These are phyloP conservation scores for Beauveria australis DNA, from an alignment of 2,329 filamentous ascomycete species.

Conservation along the genomic window DNA sequence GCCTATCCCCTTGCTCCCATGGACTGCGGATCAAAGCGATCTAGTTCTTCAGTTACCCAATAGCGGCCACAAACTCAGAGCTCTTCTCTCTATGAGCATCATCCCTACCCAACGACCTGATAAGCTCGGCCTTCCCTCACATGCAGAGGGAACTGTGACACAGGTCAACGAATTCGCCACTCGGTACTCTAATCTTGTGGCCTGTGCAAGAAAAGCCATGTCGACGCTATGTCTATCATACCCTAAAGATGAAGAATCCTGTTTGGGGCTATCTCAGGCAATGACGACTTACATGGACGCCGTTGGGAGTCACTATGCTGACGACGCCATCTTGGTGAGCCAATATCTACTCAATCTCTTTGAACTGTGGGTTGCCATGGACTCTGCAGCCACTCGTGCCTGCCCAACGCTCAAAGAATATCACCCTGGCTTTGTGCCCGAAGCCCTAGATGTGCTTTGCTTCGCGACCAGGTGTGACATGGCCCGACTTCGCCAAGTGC, in stretches of 20 bases:
- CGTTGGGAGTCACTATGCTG: conserved; percentile 22
- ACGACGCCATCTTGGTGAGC: conserved; percentile 20
- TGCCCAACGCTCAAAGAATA: conserved; percentile 43
- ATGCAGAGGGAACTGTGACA: neutral
- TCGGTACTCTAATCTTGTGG: neutral
- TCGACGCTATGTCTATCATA: neutral
- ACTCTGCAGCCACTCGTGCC: conserved; percentile 32
- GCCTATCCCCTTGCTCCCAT: conserved; percentile 33
- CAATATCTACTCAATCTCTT: conserved; percentile 40
- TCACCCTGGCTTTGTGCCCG: conserved; percentile 40
- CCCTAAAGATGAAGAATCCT: neutral
- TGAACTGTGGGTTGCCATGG: conserved; percentile 50
- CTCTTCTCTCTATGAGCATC: neutral
- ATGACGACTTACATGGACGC: conserved; percentile 3
- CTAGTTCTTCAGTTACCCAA: conserved; percentile 19
- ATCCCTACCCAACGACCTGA: neutral
- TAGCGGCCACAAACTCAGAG: neutral
- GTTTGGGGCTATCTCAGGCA: neutral
- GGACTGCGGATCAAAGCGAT: conserved; percentile 23
- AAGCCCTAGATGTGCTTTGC: conserved; percentile 47
- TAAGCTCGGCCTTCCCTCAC: neutral
- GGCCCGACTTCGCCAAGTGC: conserved; percentile 32
- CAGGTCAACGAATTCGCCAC: neutral
- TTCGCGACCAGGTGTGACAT: conserved; percentile 40
- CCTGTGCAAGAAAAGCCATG: neutral